phyloP scores from a whole-genome alignment of 2,329 filamentous ascomycete genomes.

The Venturia aucupariae region DNA sequence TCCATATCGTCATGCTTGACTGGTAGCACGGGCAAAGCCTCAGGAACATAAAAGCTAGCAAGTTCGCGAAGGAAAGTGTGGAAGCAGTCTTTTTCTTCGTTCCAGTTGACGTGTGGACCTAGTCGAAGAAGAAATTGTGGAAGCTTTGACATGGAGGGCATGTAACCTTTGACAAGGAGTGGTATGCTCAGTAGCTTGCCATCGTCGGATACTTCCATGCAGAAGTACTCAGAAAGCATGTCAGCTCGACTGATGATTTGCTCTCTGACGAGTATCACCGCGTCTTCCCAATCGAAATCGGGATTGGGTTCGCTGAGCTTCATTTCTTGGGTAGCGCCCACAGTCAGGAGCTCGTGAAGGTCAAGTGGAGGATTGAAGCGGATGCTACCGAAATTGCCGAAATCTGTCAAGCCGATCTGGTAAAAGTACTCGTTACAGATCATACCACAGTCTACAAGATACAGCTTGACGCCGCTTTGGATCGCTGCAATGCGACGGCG shows the following conservation, averaged over 20 bases:
- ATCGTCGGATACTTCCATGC: conserved; percentile 66
- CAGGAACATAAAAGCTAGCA: conserved; percentile 83
- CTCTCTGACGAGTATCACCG: conserved; percentile 55
- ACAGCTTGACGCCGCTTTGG: conserved; percentile 85
- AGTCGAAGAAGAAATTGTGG: conserved; percentile 80
- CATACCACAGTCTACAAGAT: conserved; percentile 86
- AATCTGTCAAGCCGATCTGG: conserved; percentile 87
- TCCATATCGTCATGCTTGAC: conserved; percentile 30
- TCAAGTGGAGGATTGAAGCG: conserved; percentile 68
- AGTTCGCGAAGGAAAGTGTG: conserved; percentile 76
- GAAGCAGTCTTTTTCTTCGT: conserved; percentile 76
- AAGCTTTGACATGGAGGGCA: conserved; percentile 74
- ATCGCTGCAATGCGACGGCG: conserved; percentile 80
- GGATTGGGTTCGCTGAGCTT: conserved; percentile 28
- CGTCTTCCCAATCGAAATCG: conserved; percentile 56
- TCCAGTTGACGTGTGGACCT: conserved; percentile 84
- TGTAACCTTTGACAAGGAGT: conserved; percentile 80
- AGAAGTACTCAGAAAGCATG: conserved; percentile 92
- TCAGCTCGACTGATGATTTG: conserved; percentile 68
- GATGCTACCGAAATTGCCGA: conserved; percentile 86
- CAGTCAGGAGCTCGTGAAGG: conserved; percentile 58
- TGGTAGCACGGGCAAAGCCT: conserved; percentile 56
- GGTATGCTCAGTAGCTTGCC: conserved; percentile 74
- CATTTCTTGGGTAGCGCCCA: conserved; percentile 66
- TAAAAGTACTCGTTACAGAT: conserved; percentile 85